Percentiles rank a stretch among this genome's conserved stretches.
Conservation (phyloP, 331 rosid genomes). For the Ulmus americana region DNA sequence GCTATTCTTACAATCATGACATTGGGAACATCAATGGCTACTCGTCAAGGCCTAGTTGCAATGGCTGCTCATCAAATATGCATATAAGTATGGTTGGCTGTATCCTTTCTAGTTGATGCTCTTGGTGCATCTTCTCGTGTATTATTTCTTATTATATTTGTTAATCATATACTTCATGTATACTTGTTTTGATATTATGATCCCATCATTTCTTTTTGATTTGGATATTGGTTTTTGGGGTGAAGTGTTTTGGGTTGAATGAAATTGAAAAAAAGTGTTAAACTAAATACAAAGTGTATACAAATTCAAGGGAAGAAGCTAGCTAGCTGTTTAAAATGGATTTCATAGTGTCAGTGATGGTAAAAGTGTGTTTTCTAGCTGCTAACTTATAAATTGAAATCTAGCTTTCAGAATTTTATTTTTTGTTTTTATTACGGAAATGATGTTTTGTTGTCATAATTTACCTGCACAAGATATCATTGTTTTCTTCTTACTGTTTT, state of each 20-base stretch:
- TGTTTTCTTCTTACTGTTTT: slow-evolving; percentile 19
- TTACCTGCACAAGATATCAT: background rate
- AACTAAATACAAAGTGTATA: background rate
- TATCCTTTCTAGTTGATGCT: slow-evolving; percentile 89
- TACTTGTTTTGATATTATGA: too few species aligned
- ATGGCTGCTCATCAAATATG: slow-evolving; percentile 99
- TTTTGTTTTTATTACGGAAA: too few species aligned
- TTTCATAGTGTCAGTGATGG: background rate
- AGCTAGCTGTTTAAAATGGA: too few species aligned
- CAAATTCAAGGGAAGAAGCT: background rate
- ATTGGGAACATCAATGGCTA: slow-evolving; percentile 91
- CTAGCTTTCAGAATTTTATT: too few species aligned
- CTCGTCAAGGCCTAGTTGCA: slow-evolving; percentile 89
- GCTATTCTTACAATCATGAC: slow-evolving; percentile 48
- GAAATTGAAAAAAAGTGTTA: too few species aligned
- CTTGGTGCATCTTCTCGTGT: slow-evolving; percentile 83
- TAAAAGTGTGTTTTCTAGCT: background rate
- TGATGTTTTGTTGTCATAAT: background rate
- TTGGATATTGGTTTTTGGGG: too few species aligned
- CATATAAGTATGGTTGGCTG: slow-evolving; percentile 97
- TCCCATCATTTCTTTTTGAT: too few species aligned
- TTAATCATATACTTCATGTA: background rate
- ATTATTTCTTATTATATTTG: slow-evolving; percentile 9
- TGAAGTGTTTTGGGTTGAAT: too few species aligned
- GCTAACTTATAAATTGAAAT: background rate